Evolutionary conservation across 2,329 filamentous ascomycete genomes (phyloP), one percentile per base, ranked within the genome.

Genomic region (Ceratocystis cacaofunesta): DNA sequence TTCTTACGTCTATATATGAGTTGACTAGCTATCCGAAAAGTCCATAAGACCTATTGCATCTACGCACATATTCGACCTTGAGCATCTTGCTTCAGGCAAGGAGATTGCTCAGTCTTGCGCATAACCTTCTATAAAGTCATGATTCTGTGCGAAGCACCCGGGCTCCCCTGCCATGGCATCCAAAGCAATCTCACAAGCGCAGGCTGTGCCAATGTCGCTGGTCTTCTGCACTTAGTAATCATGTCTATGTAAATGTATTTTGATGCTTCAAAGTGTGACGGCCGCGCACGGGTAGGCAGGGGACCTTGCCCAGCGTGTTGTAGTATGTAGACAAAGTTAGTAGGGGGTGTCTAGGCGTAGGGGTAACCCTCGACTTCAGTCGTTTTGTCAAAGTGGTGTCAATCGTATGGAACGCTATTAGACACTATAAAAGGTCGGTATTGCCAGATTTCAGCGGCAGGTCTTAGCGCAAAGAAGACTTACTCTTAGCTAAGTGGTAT

Each of bases 311-410:
- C 7, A 74, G 72, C 0, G 71, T 74, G 65, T 74, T 70, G 68
- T 78, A 78, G n/a, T 71, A 85, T 83, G 70, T 83, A 86, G 41
- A 74, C 75, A 0, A 84, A 84, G 0, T 81, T 78, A 10, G 75
- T 76, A 0, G 78, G 77, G 1, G 85, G 72, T 0, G 76, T 77
- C 1, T 79, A 72, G 0, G 85, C 22, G 22, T 25, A 25, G 2
- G 22, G 82, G 68, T 85, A 84, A n/a, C 75, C 67, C 68, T 85
- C 82, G 12, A 82, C 77, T 41, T 79, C 72, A 32, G 81, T 79
- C 71, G 86, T 86, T 67, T 73, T 74, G 69, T 85, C 83, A 67
- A 86, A 86, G 66, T 81, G 78, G 61, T 73, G 68, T 5, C 80
- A 76, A 19, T 75, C 69, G 2, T 71, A 50, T 1, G 79, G 71